phyloP scores from a whole-genome alignment of 2,329 filamentous ascomycete genomes.

The Chaetomium strumarium region DNA sequence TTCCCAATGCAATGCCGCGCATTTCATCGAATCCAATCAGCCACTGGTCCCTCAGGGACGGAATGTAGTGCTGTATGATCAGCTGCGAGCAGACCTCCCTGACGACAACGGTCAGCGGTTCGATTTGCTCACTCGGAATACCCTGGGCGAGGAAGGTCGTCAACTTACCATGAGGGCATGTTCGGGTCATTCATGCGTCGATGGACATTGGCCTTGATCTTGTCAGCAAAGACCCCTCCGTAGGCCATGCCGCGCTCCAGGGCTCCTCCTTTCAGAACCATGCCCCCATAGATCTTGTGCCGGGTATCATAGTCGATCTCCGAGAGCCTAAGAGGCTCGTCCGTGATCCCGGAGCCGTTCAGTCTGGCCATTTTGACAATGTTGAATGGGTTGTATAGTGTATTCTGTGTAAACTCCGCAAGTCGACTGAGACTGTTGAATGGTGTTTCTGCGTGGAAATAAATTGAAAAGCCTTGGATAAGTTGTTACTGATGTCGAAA shows the following conservation, averaged over 20 bases:
- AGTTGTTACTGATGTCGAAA: no score
- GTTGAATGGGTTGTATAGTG: no score
- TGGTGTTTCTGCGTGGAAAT: no score
- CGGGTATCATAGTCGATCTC: background rate
- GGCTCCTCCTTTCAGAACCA: background rate
- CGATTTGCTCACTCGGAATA: background rate
- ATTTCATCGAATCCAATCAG: background rate
- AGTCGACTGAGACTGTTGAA: background rate
- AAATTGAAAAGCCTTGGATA: no score
- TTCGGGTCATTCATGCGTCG: background rate
- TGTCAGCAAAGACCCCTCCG: background rate
- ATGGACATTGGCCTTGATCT: slow-evolving; percentile 7
- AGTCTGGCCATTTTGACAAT: background rate
- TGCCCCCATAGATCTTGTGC: background rate
- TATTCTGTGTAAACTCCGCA: background rate
- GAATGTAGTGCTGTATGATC: background rate
- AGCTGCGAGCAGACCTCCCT: background rate
- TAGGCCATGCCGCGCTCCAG: background rate
- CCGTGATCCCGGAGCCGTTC: background rate
- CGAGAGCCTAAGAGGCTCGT: background rate
- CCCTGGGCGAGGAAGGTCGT: no score
- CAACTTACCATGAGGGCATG: slow-evolving; percentile 4
- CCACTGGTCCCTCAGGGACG: background rate
- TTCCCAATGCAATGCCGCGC: background rate
- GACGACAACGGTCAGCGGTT: background rate